Base-by-base conservation (phyloP, 495 filamentous ascomycete genomes). In the Daldinia decipiens region DNA sequence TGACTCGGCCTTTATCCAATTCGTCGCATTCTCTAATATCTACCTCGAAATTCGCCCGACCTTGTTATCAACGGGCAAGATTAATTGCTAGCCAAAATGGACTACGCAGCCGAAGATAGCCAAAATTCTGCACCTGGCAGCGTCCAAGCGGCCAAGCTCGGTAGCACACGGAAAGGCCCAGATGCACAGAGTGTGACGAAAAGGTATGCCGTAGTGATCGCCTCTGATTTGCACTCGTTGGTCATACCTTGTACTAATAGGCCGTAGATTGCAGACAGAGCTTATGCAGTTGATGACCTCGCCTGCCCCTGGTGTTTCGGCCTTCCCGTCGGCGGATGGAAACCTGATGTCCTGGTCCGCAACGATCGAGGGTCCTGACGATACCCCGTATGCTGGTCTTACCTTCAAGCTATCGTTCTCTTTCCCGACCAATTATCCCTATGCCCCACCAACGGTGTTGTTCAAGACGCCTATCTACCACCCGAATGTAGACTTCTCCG, bases 211-310 rank as follows among this genome's bases (percentile, higher is more conserved):
- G 39, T 31, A 45, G n/a, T 38, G 17, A 38, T 60, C 11, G 12
- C 17, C 12, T 52, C 36, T 17, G 13, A 34, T 21, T 54, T 43
- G 56, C n/a, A 34, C 38, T 15, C 1, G 13, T 12, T 34, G 1
- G 39, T 17, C 24, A 19, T 29, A 29, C 32, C 34, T 47, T 21
- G 34, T 66, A 56, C 71, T 75, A 62, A 78, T 53, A 39, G 29
- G 15, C 9, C 15, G 27, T 79, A 98, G 95, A 68, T 86, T 99
- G 65, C 95, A 99, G 81, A 93, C 93, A 43, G 95, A 99, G 80
- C 85, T 99, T 59, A 98, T 98, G 94, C 90, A 95, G 80, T 85
- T 99, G 40, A 99, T 99, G 95, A 92, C 93, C 71, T 93, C 93
- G 29, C 88, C 93, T 7, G 93, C 94, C 2, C 94, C 95, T 60